Conservation (phyloP, 2,329 filamentous ascomycete species). For the Cladorrhinum sp. region DNA sequence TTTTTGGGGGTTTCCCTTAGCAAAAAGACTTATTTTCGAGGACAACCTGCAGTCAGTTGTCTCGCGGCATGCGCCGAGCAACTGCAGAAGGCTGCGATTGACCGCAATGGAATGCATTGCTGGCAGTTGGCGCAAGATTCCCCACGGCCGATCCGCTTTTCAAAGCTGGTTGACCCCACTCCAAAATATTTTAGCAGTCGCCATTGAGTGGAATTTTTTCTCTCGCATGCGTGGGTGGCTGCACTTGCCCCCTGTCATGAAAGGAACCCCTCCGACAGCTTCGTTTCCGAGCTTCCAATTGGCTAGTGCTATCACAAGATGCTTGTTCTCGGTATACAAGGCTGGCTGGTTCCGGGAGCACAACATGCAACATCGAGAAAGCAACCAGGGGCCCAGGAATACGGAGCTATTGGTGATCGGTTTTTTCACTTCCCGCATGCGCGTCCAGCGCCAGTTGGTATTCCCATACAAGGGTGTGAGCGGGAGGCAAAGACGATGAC, state of each 20-base stretch:
- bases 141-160: neutral
- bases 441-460: neutral
- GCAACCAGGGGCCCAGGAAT: conserved; percentile 2
- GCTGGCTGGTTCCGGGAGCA: conserved; percentile 12
- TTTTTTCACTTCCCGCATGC: conserved; percentile 7
- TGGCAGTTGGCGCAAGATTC: neutral
- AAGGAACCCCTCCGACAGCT: conserved; percentile 9
- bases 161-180: neutral
- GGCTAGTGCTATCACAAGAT: conserved; percentile 8
- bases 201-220: conserved; percentile 5
- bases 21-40: conserved; percentile 4
- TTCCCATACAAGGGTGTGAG: neutral
- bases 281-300: conserved; percentile 17
- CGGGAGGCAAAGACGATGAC: neutral
- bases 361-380: conserved; percentile 13
- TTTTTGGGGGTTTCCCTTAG: conserved; percentile 4
- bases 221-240: neutral
- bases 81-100: neutral
- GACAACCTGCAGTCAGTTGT: neutral
- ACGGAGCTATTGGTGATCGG: conserved; percentile 7
- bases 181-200: neutral
- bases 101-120: neutral
- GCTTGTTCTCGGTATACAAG: conserved; percentile 4
- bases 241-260: conserved; percentile 2
- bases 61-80: conserved; percentile 2